Conservation (phyloP, 768 basidiomycete species). For the Lentinula sp. region DNA sequence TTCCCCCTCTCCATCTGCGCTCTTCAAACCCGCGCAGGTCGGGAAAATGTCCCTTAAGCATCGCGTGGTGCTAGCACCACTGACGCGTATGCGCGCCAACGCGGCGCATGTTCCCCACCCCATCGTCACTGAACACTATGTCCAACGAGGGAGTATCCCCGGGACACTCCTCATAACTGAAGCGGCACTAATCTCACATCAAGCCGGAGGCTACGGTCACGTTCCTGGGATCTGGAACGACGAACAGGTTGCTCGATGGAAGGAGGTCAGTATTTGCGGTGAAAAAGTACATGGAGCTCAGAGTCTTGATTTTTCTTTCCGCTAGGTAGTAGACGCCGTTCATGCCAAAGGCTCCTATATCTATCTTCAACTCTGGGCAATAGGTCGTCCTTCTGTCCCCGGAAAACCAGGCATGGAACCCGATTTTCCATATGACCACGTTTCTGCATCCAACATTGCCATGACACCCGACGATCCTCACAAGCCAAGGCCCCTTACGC, state of each 20-base stretch:
- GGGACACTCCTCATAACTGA: conserved; percentile 35
- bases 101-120: conserved; percentile 17
- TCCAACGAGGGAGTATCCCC: conserved; percentile 21
- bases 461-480: background rate
- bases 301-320: background rate
- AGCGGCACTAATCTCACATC: conserved; percentile 27
- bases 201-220: conserved; percentile 17
- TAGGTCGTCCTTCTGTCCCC: conserved; percentile 27
- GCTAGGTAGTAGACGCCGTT: conserved; percentile 38
- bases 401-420: conserved; percentile 5
- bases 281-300: background rate
- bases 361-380: conserved; percentile 45
- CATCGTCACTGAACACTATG: conserved; percentile 20
- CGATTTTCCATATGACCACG: conserved; percentile 13
- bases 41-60: conserved; percentile 21
- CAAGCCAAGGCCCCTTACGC: conserved; percentile 26
- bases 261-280: conserved; percentile 6
- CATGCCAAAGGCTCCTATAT: conserved; percentile 33
- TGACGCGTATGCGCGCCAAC: conserved; percentile 24
- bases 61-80: conserved; percentile 27
- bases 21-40: conserved; percentile 24
- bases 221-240: conserved; percentile 15
- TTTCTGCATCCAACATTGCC: conserved; percentile 18
- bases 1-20: conserved; percentile 4
- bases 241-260: conserved; percentile 14